Percentiles rank a stretch among this genome's conserved stretches.
Conservation (phyloP, 2,329 filamentous ascomycete genomes). For the Chaetomiaceae sp. region DNA sequence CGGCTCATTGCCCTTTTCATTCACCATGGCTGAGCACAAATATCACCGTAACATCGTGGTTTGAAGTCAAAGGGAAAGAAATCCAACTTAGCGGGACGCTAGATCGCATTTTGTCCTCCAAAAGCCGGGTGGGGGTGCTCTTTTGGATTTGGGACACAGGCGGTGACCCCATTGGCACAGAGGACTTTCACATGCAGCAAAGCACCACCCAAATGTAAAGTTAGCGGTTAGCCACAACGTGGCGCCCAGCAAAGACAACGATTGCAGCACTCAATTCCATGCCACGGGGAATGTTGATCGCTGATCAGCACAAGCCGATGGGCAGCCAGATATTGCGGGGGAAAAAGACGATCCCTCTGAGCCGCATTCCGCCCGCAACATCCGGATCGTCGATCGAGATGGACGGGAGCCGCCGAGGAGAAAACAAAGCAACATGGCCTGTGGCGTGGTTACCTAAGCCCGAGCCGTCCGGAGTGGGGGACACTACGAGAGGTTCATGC, state of each 20-base stretch:
- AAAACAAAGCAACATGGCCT: not conserved
- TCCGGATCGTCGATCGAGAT: conserved; percentile 1
- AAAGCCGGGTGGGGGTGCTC: not conserved
- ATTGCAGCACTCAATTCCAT: too few species aligned
- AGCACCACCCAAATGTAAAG: too few species aligned
- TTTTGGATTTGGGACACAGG: too few species aligned
- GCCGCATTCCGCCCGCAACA: not conserved
- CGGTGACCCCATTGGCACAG: too few species aligned
- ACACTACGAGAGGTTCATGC: too few species aligned
- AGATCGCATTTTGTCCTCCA: not conserved
- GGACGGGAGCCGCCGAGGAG: not conserved
- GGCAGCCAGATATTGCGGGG: not conserved
- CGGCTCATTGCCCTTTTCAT: not conserved
- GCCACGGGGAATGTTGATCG: not conserved
- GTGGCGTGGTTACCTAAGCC: not conserved
- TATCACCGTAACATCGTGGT: not conserved
- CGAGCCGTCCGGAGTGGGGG: not conserved
- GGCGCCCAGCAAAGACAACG: too few species aligned
- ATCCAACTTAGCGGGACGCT: not conserved
- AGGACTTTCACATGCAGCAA: not conserved
- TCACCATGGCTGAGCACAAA: too few species aligned
- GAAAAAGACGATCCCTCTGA: not conserved
- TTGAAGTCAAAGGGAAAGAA: not conserved
- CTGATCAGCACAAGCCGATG: not conserved
- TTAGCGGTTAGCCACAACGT: too few species aligned